Evolutionary conservation across 441 rosid species (phyloP).

Genomic region (Erysimum cheiri): DNA sequence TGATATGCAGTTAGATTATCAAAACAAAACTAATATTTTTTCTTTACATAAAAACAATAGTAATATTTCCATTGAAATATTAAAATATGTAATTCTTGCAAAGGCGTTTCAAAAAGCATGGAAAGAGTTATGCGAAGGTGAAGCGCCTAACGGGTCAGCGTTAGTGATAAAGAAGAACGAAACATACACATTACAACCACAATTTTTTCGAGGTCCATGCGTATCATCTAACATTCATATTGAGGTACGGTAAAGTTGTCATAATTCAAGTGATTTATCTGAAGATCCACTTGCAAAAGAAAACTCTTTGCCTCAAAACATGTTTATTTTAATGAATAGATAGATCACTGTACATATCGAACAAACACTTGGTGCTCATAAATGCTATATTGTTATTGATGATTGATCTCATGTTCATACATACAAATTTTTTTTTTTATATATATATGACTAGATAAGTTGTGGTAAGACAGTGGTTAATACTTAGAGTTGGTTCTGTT

Average conservation of each 20-base stretch:
- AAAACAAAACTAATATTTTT: neutral
- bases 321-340: neutral
- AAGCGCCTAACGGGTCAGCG: neutral
- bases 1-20: neutral
- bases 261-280: neutral
- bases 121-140: neutral
- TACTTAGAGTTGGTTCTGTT: too few species aligned
- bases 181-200: constrained; percentile 31
- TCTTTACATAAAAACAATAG: too few species aligned
- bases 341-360: neutral
- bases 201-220: constrained; percentile 35
- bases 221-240: constrained; percentile 20
- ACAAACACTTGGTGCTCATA: neutral
- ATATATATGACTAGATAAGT: too few species aligned
- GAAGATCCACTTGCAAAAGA: neutral
- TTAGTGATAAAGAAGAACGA: neutral
- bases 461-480: too few species aligned
- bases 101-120: neutral
- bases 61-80: neutral
- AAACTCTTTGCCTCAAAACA: neutral
- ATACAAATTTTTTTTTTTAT: too few species aligned
- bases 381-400: too few species aligned
- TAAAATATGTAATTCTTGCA: neutral
- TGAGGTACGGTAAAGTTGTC: constrained; percentile 14
- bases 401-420: too few species aligned